phyloP scores from a whole-genome alignment of 129 eudicot species.

The Artemisia annua region DNA sequence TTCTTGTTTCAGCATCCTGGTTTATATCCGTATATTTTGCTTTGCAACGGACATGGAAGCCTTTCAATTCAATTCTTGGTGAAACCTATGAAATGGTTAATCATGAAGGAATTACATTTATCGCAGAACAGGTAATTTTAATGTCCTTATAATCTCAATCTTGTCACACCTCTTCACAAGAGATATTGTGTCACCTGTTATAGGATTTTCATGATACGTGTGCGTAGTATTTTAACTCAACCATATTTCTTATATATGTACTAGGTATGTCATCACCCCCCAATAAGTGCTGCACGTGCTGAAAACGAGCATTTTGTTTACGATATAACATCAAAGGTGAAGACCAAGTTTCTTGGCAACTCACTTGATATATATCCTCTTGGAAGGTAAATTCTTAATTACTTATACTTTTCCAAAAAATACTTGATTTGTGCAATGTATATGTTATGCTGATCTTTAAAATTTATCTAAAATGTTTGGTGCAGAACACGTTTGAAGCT shows the following conservation, averaged over 20 bases:
- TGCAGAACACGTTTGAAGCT: constrained; percentile 81
- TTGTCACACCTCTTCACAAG: not conserved
- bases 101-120: constrained; percentile 81
- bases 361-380: constrained; percentile 90
- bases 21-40: constrained; percentile 79
- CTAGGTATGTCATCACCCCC: constrained; percentile 97
- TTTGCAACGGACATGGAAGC: constrained; percentile 90
- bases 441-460: not conserved
- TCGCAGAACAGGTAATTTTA: constrained; percentile 77
- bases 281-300: constrained; percentile 94
- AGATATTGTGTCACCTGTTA: not conserved
- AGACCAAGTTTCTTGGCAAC: constrained; percentile 93
- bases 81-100: constrained; percentile 94
- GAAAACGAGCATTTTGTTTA: constrained; percentile 90
- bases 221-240: not conserved
- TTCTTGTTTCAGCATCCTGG: constrained; percentile 70
- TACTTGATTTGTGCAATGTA: not conserved
- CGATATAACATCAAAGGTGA: constrained; percentile 87
- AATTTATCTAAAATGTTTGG: not conserved
- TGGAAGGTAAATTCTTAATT: constrained; percentile 59
- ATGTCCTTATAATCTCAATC: constrained; percentile 4
- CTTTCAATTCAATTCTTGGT: constrained; percentile 98
- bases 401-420: no score
- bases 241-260: not conserved
- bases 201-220: not conserved